Evolutionary conservation across 1,139 yeast genomes (phyloP).

Genomic region (Casaregolazyma lundiana): DNA sequence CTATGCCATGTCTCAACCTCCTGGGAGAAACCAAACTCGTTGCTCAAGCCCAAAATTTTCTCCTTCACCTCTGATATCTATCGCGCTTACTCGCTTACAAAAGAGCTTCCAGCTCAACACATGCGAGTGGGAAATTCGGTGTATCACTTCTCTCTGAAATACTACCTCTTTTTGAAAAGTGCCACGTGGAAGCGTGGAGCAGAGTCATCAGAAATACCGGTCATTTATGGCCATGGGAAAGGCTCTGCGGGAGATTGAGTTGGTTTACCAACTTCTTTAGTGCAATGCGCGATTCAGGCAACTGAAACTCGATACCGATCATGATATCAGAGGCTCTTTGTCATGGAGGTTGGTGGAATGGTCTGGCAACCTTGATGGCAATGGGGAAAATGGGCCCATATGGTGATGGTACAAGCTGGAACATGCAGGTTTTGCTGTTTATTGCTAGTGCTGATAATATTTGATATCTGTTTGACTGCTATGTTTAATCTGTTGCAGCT

Average conservation of each 20-base stretch:
- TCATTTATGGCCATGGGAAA: conserved; percentile 22
- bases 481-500: too few species aligned
- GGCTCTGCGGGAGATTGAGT: conserved; percentile 28
- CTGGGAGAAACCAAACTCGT: background rate
- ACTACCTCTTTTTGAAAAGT: conserved; percentile 21
- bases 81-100: conserved; percentile 29
- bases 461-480: too few species aligned
- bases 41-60: background rate
- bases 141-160: conserved; percentile 25
- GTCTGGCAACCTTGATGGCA: background rate
- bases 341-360: background rate
- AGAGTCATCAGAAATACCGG: conserved; percentile 26
- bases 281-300: conserved; percentile 29
- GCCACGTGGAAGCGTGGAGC: conserved; percentile 27
- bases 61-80: conserved; percentile 15
- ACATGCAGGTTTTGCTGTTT: too few species aligned
- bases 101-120: conserved; percentile 15
- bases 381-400: too few species aligned
- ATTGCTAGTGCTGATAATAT: too few species aligned
- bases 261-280: conserved; percentile 21
- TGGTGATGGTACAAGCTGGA: too few species aligned
- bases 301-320: conserved; percentile 30
- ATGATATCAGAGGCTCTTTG: conserved; percentile 19
- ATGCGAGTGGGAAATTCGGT: conserved; percentile 31
- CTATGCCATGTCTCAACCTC: too few species aligned